Evolutionary conservation across 1,139 yeast genomes (phyloP).

Genomic region (Dujonia santamariae): DNA sequence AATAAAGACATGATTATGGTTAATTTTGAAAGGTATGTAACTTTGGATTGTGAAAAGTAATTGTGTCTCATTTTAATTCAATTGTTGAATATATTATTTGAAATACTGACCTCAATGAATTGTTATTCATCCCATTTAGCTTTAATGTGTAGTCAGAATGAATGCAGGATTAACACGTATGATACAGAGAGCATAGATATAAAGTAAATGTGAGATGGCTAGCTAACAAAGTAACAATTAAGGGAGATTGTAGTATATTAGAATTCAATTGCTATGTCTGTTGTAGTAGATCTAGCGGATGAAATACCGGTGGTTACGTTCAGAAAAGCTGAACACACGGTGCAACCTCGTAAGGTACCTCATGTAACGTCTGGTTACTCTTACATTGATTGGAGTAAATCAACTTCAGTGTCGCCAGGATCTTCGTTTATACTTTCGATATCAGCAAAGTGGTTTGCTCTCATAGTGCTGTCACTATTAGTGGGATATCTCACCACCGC

Average conservation of each 20-base stretch:
- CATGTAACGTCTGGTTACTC: neutral
- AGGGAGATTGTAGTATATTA: neutral
- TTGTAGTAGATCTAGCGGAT: slow-evolving; percentile 1
- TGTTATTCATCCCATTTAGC: too few relatives aligned
- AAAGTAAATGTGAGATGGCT: neutral
- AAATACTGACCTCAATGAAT: too few relatives aligned
- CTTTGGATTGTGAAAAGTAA: too few relatives aligned
- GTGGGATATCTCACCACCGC: slow-evolving; percentile 60
- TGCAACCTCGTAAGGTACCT: neutral
- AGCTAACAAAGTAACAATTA: neutral
- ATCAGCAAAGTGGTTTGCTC: slow-evolving; percentile 53
- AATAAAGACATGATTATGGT: too few relatives aligned
- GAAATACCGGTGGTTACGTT: slow-evolving; percentile 6
- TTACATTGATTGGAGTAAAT: slow-evolving; percentile 16
- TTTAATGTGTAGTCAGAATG: too few relatives aligned
- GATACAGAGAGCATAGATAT: neutral
- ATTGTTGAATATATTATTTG: too few relatives aligned
- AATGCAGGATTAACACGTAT: neutral
- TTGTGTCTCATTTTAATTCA: too few relatives aligned
- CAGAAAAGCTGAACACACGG: neutral
- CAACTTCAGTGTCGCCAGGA: slow-evolving; percentile 10
- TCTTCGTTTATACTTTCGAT: slow-evolving; percentile 13
- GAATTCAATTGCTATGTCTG: slow-evolving; percentile 2
- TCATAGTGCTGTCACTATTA: slow-evolving; percentile 52
- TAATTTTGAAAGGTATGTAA: too few relatives aligned